Evolutionary conservation across 495 filamentous ascomycete species (phyloP).

Genomic region (Xylaria acuta): DNA sequence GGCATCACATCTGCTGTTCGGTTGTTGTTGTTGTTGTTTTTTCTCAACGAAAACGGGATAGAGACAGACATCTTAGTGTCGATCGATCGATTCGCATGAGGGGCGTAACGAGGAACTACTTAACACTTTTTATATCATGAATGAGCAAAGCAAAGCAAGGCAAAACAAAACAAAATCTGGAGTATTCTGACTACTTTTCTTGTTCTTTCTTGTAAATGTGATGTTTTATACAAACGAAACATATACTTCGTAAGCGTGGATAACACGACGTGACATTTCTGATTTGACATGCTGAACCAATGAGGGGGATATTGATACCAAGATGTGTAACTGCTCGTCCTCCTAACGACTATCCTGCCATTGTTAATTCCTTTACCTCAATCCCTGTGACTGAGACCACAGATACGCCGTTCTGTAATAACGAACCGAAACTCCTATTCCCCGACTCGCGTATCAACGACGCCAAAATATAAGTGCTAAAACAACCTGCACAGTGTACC

Average conservation of each 20-base stretch:
- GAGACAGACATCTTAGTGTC: background rate
- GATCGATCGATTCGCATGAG: background rate
- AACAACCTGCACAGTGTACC: background rate
- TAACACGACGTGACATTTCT: background rate
- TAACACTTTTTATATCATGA: background rate
- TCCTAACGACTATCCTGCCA: conserved; percentile 1
- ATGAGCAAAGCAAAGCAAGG: background rate
- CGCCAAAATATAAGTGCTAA: background rate
- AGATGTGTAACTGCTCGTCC: background rate
- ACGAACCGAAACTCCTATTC: background rate
- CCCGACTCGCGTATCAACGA: background rate
- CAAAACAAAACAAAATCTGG: background rate
- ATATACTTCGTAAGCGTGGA: background rate
- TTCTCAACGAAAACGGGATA: background rate
- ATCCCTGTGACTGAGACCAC: background rate
- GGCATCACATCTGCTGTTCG: background rate
- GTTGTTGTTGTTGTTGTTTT: background rate
- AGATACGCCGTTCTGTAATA: background rate
- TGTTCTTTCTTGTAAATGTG: background rate
- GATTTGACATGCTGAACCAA: background rate
- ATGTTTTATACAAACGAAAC: background rate
- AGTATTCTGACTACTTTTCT: background rate
- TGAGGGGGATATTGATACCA: background rate
- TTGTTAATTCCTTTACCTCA: background rate
- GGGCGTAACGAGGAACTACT: background rate